phyloP scores from a whole-genome alignment of 2,329 filamentous ascomycete species.

The Aureobasidium sp. region DNA sequence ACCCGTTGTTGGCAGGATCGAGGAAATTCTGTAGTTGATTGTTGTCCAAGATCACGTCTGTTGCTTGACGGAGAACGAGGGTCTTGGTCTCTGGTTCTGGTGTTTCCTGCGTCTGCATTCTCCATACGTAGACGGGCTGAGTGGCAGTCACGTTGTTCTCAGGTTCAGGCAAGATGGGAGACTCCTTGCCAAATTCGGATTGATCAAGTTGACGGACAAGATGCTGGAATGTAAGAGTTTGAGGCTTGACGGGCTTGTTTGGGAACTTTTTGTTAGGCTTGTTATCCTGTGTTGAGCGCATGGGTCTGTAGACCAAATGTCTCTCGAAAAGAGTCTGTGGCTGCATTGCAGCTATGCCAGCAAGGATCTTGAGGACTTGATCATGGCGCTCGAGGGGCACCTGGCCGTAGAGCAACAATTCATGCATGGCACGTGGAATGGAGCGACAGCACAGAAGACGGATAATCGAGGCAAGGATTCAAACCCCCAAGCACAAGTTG shows the following conservation, averaged over 20 bases:
- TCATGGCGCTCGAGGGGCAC: constrained; percentile 51
- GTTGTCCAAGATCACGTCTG: background rate
- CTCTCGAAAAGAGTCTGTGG: constrained; percentile 49
- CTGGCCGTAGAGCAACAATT: constrained; percentile 55
- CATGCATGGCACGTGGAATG: constrained; percentile 45
- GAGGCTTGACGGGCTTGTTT: constrained; percentile 17
- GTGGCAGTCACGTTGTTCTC: constrained; percentile 17
- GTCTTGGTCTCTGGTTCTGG: constrained; percentile 19
- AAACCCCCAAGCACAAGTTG: background rate
- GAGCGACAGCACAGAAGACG: background rate
- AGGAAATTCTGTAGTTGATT: background rate
- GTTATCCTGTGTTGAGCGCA: constrained; percentile 34
- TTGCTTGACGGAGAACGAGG: constrained; percentile 16
- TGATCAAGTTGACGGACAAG: constrained; percentile 26
- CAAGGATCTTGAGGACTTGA: constrained; percentile 55
- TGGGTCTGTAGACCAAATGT: constrained; percentile 52
- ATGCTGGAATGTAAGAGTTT: constrained; percentile 14
- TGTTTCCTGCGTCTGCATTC: constrained; percentile 14
- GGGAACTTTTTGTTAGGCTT: constrained; percentile 30
- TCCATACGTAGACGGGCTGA: constrained; percentile 10
- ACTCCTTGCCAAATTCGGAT: constrained; percentile 29
- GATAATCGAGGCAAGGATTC: background rate
- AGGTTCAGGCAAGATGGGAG: background rate
- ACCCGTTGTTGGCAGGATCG: constrained; percentile 11
- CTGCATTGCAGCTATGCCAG: constrained; percentile 56